Evolutionary conservation across 1,139 yeast species (phyloP).

Genomic region (Blastobotrys proliferans): DNA sequence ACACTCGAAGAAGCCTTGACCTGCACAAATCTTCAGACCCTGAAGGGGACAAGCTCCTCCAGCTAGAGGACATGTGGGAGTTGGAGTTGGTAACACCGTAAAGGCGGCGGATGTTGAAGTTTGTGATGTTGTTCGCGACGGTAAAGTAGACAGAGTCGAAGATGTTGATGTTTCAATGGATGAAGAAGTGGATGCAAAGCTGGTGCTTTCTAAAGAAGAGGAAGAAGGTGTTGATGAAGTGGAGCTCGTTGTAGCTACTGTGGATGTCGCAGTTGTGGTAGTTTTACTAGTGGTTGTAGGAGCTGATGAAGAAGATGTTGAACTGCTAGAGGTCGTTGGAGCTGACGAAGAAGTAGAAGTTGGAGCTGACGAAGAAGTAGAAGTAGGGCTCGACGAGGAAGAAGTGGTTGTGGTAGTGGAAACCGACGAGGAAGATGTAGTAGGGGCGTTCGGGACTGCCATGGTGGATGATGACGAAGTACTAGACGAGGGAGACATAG

Average conservation of each 20-base stretch:
- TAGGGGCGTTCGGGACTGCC: neutral
- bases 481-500: neutral
- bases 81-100: neutral
- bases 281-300: neutral
- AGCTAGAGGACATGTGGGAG: conserved; percentile 1
- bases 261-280: neutral
- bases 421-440: neutral
- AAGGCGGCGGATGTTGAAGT: neutral
- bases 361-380: neutral
- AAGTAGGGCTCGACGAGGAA: neutral
- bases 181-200: neutral
- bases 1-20: conserved; percentile 4
- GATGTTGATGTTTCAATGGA: neutral
- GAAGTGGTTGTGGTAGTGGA: neutral
- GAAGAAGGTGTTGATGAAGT: too few relatives aligned
- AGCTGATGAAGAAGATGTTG: neutral
- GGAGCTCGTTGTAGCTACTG: neutral
- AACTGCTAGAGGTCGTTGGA: neutral
- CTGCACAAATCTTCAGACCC: conserved; percentile 4
- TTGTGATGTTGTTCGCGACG: neutral
- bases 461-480: neutral
- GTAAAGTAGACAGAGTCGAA: neutral
- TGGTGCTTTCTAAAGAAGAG: neutral
- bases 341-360: too few relatives aligned
- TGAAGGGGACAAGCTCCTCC: neutral